phyloP scores from a whole-genome alignment of 164 flowering plant genomes.

The Protea cynaroides region DNA sequence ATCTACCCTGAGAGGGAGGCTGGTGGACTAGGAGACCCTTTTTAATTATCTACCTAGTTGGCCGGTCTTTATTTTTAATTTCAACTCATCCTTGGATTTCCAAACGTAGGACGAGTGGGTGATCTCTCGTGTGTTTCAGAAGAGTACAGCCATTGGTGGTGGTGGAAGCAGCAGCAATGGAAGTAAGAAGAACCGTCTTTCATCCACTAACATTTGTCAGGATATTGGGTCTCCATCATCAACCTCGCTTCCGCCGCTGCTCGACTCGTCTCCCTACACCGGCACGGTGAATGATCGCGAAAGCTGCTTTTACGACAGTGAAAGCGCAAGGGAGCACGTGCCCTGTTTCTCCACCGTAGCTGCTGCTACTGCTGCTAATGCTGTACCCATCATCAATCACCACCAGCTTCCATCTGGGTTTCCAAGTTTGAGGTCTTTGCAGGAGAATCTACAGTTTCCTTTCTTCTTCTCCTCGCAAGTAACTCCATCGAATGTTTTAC shows the following conservation, averaged over 20 bases:
- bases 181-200: slow-evolving; percentile 17
- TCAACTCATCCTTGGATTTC: background rate
- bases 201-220: background rate
- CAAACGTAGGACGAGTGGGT: slow-evolving; percentile 80
- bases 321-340: slow-evolving; percentile 64
- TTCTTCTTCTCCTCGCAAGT: slow-evolving; percentile 38
- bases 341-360: slow-evolving; percentile 93
- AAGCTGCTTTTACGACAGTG: slow-evolving; percentile 42
- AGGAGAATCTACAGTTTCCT: slow-evolving; percentile 71
- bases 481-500: slow-evolving; percentile 6
- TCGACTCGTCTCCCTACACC: slow-evolving; percentile 18
- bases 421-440: slow-evolving; percentile 58
- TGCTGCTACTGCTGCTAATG: slow-evolving; percentile 18
- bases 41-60: background rate
- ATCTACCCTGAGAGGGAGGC: no score
- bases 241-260: slow-evolving; percentile 23
- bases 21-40: no score
- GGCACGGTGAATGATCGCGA: slow-evolving; percentile 11
- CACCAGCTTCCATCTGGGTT: slow-evolving; percentile 25
- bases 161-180: slow-evolving; percentile 6
- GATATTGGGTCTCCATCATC: slow-evolving; percentile 23
- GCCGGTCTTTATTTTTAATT: background rate
- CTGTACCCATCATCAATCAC: slow-evolving; percentile 7
- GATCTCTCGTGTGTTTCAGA: slow-evolving; percentile 72
- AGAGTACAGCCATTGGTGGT: slow-evolving; percentile 10